Base-by-base conservation (phyloP, 2,329 filamentous ascomycete genomes). In the Dactylellina parvicollis region DNA sequence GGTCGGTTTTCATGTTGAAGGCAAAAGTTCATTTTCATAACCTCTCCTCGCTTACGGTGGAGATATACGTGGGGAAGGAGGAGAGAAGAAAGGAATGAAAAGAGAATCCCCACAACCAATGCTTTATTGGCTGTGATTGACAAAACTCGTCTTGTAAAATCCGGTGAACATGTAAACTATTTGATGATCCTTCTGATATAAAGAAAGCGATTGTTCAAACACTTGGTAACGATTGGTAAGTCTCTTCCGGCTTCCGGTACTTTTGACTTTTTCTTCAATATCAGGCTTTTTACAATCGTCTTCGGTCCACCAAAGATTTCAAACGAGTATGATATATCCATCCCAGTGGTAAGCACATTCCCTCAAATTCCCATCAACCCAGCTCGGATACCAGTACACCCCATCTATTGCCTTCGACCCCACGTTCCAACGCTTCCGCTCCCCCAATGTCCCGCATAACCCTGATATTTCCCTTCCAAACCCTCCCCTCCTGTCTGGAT, bases 351-450 rank as follows among this genome's bases (percentile, higher is more conserved):
- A n/a, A n/a, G n/a, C n/a, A n/a, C n/a, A n/a, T n/a, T n/a, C n/a
- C n/a, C n/a, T n/a, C n/a, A n/a, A n/a, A n/a, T n/a, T n/a, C n/a
- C n/a, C 28, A 69, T 12, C 38, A 18, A 3, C 36, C 42, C 28
- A 57, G 34, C n/a, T 61, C 54, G 7, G 64, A 69, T 10, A 71
- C 57, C 40, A 71, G n/a, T n/a, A 71, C 42, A 36, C 57, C 38
- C 57, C 66, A 71, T 22, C 66, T 59, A 36, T 62, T 62, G 10
- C 66, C 66, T 49, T 56, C 56, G 8, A 54, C 49, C 0, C 65
- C 65, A 18, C 65, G 65, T 20, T 70, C 65, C 8, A 40, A 55
- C 18, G 30, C 56, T 10, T 70, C 65, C 7, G 38, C 24, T 9
- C 65, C 65, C 8, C 65, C 65, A 5, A 70, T 54, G 26, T 70